These are phyloP conservation scores for Chlorella sp. DNA, from an alignment of 139 green algal species.

Conservation along the genomic window DNA sequence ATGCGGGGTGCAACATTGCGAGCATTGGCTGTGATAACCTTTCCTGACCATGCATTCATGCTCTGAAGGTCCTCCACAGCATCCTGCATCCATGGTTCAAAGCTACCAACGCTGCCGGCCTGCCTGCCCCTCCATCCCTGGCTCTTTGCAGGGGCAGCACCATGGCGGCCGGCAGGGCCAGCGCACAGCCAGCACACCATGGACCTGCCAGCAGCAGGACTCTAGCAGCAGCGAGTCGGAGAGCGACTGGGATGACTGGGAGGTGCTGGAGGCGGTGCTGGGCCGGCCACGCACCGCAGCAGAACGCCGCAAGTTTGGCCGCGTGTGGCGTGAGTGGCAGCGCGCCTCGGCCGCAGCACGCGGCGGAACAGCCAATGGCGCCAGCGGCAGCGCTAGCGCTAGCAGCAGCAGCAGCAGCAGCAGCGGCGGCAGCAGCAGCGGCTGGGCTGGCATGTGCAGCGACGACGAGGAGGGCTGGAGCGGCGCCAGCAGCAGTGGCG, in stretches of 20 bases:
- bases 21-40: no score
- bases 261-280: slow-evolving; percentile 4
- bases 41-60: no score
- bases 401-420: not conserved
- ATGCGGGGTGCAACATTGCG: no score
- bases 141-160: no score
- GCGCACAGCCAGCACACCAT: not conserved
- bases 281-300: not conserved
- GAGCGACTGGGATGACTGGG: not conserved
- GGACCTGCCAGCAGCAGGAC: not conserved
- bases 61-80: no score
- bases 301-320: not conserved
- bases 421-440: not conserved
- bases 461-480: no score
- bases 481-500: not conserved
- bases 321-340: slow-evolving; percentile 16
- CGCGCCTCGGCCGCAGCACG: not conserved
- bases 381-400: not conserved
- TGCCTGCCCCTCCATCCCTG: no score
- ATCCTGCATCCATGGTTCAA: no score
- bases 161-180: not conserved
- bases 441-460: not conserved
- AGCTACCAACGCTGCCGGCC: no score
- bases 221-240: not conserved
- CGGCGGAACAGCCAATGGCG: not conserved